Percentiles rank a stretch among this genome's conserved stretches.
phyloP scores from a whole-genome alignment of 257 asterid genomes.

The Solanum sejunctum region DNA sequence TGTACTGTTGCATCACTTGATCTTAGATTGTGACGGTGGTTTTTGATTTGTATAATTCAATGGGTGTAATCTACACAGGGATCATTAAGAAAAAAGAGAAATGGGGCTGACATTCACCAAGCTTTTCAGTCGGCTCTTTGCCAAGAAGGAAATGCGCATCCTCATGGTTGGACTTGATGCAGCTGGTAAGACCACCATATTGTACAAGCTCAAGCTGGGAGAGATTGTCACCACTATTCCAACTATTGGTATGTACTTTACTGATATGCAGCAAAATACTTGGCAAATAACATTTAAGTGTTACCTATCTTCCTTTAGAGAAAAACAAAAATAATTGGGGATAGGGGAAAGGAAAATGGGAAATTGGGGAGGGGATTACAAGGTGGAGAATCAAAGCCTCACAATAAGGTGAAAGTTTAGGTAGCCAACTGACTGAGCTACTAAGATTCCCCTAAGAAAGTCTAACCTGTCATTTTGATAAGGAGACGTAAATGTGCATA shows the following conservation, averaged over 20 bases:
- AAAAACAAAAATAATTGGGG: not conserved
- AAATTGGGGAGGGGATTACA: not conserved
- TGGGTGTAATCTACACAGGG: not conserved
- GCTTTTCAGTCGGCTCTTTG: not conserved
- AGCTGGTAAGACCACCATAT: conserved; percentile 3
- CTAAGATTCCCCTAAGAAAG: not conserved
- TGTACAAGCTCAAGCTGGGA: conserved; percentile 1
- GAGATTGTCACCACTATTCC: conserved; percentile 1
- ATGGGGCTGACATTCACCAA: not conserved
- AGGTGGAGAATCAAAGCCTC: not conserved
- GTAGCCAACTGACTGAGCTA: not conserved
- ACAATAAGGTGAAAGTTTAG: not conserved
- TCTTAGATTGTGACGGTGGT: not conserved
- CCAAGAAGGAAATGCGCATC: conserved; percentile 1
- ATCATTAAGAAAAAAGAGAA: not conserved
- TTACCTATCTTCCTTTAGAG: not conserved
- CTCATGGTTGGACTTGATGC: conserved; percentile 2
- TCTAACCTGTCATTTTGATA: not conserved
- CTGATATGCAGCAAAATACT: not conserved
- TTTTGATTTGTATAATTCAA: not conserved
- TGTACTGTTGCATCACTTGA: not conserved
- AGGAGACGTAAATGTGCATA: not conserved
- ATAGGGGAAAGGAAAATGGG: not conserved
- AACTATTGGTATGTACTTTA: not conserved
- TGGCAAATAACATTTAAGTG: not conserved